Evolutionary conservation across 352 stramenopile species (phyloP).

Genomic region (Sclerospora graminicola): DNA sequence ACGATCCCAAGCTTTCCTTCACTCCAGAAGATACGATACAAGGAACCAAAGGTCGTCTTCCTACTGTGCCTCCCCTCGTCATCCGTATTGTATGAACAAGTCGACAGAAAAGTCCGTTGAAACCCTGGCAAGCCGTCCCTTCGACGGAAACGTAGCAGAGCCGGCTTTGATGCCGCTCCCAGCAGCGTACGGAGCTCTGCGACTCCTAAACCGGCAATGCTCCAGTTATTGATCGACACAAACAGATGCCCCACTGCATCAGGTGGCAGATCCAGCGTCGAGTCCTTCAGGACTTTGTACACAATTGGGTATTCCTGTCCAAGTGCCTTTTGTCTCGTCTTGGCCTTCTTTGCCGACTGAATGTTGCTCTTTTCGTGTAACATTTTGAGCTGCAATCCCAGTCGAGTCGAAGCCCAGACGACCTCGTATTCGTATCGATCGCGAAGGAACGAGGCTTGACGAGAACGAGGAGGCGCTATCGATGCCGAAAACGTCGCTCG

Average conservation of each 20-base stretch:
- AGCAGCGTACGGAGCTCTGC: conserved; percentile 24
- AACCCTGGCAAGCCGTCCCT: conserved; percentile 5
- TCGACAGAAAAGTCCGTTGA: conserved; percentile 13
- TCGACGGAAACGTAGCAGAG: conserved; percentile 26
- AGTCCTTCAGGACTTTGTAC: conserved; percentile 23
- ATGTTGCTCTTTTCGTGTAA: not conserved
- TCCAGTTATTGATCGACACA: conserved; percentile 26
- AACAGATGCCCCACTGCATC: conserved; percentile 29
- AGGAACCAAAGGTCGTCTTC: conserved; percentile 1
- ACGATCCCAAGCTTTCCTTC: conserved; percentile 27
- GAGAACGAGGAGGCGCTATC: not conserved
- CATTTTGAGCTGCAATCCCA: conserved; percentile 24
- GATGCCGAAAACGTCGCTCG: conserved; percentile 3
- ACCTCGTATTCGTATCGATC: conserved; percentile 21
- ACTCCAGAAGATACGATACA: conserved; percentile 38
- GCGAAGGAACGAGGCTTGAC: conserved; percentile 1
- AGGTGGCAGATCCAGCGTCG: conserved; percentile 19
- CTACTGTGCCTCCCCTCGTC: not conserved
- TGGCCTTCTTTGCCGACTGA: not conserved
- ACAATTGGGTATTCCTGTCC: conserved; percentile 16
- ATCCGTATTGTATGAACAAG: conserved; percentile 5
- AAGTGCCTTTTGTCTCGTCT: not conserved
- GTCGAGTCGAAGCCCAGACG: conserved; percentile 13
- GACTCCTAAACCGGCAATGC: conserved; percentile 15
- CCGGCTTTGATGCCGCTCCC: conserved; percentile 21